Percentiles rank a stretch among this genome's conserved stretches.
phyloP scores from a whole-genome alignment of 148 eudicot genomes.

The Pouteria glomerata region DNA sequence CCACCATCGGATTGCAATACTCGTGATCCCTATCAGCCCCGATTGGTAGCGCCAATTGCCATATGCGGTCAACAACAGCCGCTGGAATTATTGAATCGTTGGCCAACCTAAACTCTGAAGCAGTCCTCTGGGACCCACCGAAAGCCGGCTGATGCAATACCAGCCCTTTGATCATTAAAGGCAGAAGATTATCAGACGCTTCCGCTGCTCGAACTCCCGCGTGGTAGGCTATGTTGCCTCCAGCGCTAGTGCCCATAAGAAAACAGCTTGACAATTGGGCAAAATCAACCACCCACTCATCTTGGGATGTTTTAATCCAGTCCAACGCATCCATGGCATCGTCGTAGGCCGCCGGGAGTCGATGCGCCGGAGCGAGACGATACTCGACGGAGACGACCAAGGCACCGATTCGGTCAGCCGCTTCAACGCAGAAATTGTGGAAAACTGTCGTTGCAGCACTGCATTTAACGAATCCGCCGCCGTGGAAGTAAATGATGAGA shows the following conservation, averaged over 20 bases:
- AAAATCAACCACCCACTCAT: constrained; percentile 35
- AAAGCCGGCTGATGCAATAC: constrained; percentile 42
- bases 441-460: constrained; percentile 15
- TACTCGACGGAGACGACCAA: constrained; percentile 45
- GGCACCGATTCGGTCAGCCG: constrained; percentile 18
- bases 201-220: constrained; percentile 33
- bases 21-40: constrained; percentile 39
- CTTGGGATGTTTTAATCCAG: constrained; percentile 28
- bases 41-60: constrained; percentile 45
- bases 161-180: constrained; percentile 42
- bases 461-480: constrained; percentile 44
- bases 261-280: constrained; percentile 37
- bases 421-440: constrained; percentile 25
- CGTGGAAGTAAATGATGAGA: constrained; percentile 38
- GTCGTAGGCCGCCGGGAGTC: constrained; percentile 59
- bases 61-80: constrained; percentile 31
- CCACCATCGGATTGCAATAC: constrained; percentile 21
- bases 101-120: constrained; percentile 24
- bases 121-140: constrained; percentile 33
- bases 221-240: constrained; percentile 48
- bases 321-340: constrained; percentile 38
- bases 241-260: constrained; percentile 48
- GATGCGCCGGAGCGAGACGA: constrained; percentile 50
- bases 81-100: constrained; percentile 28
- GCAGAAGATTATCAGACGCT: constrained; percentile 17